A percentile compares a stretch with the other conserved stretches of the same genome.
These are phyloP conservation scores for Zanthoxylum bungeanum DNA, from an alignment of 345 rosid genomes.

Conservation along the genomic window DNA sequence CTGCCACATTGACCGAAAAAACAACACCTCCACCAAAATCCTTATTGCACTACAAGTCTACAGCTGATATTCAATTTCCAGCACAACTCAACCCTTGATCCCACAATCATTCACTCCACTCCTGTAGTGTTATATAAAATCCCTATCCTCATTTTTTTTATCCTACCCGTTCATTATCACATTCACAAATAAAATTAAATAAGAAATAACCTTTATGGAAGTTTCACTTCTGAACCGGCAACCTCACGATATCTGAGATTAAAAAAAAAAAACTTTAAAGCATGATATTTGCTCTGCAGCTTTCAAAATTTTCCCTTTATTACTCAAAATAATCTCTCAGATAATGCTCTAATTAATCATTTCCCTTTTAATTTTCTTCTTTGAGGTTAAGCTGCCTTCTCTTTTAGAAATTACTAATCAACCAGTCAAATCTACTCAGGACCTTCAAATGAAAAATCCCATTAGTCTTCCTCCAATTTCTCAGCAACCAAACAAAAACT, in stretches of 20 bases:
- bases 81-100: not conserved
- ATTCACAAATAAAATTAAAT: not conserved
- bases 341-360: not conserved
- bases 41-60: not conserved
- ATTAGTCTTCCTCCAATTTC: slow-evolving; percentile 2
- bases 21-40: not conserved
- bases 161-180: not conserved
- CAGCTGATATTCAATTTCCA: no score
- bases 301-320: not conserved
- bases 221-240: not conserved
- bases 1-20: not conserved
- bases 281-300: not conserved
- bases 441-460: slow-evolving; percentile 1
- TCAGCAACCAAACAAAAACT: slow-evolving; percentile 12
- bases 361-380: not conserved
- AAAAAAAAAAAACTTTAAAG: not conserved
- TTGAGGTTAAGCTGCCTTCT: not conserved
- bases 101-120: not conserved
- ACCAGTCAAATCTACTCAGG: not conserved
- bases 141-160: not conserved
- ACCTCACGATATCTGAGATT: not conserved
- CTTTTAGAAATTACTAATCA: not conserved
- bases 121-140: not conserved
- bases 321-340: not conserved
- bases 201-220: not conserved